Evolutionary conservation across 1,139 yeast genomes (phyloP).

Genomic region (Spathaspora jeffriesii): DNA sequence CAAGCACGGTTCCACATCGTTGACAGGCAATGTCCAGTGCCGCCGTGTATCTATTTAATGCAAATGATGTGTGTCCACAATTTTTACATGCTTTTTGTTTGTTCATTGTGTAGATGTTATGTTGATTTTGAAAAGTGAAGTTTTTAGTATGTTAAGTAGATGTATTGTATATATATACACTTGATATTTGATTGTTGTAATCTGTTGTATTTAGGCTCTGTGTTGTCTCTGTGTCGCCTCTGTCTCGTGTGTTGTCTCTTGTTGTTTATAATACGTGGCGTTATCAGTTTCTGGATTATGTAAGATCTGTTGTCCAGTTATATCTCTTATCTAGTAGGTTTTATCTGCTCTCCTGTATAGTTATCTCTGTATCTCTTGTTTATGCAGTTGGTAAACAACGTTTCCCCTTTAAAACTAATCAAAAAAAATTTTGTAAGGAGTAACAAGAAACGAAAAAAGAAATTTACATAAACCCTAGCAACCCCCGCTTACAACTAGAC

Average conservation of each 20-base stretch:
- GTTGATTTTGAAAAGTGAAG: no score
- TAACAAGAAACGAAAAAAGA: not conserved
- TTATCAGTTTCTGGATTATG: no score
- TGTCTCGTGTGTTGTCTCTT: not conserved
- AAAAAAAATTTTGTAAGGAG: not conserved
- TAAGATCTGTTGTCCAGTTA: not conserved
- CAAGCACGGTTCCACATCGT: conserved; percentile 82
- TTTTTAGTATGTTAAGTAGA: no score
- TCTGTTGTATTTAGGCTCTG: not conserved
- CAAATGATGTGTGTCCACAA: conserved; percentile 35
- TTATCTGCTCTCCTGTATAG: not conserved
- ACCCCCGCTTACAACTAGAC: no score
- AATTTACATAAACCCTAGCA: not conserved
- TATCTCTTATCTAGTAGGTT: no score
- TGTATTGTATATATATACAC: no score
- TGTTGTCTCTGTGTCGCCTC: not conserved
- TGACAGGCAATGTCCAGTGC: conserved; percentile 80
- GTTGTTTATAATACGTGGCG: no score
- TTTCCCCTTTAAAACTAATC: not conserved
- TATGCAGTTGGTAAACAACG: not conserved
- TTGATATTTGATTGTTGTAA: no score
- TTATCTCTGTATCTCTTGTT: not conserved
- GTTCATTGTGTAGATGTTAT: conserved; percentile 3
- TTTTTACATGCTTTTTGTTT: conserved; percentile 24
- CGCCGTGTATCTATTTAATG: conserved; percentile 45